Percentiles rank a stretch among this genome's conserved stretches.
These are phyloP conservation scores for Pseudotsuga menziesii DNA, from an alignment of 75 land plant genomes.

Conservation along the genomic window DNA sequence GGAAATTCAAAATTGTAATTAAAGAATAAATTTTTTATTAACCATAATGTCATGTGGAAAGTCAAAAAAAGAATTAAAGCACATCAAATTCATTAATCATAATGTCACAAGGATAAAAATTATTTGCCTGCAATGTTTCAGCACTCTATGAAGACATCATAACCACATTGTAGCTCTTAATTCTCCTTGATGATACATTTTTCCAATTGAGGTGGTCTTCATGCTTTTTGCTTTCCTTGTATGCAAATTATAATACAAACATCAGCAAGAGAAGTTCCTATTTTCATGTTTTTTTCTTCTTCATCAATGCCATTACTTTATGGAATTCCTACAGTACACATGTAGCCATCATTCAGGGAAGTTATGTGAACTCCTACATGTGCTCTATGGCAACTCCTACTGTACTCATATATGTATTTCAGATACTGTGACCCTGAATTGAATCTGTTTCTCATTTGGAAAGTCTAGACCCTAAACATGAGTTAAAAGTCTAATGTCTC, in stretches of 20 bases:
- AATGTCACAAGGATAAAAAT: background rate
- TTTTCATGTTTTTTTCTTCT: background rate
- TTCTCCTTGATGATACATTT: background rate
- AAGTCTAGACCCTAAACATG: background rate
- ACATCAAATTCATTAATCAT: background rate
- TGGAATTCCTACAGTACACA: background rate
- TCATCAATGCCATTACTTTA: background rate
- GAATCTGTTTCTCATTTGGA: background rate
- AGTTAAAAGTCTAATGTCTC: background rate
- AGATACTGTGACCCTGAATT: background rate
- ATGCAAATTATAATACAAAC: background rate
- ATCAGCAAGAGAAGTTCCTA: background rate
- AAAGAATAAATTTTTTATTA: background rate
- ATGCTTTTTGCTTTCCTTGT: background rate
- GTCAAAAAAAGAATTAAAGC: background rate
- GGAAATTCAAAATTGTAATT: background rate
- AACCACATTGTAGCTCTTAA: no score
- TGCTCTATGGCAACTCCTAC: background rate
- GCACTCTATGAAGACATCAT: background rate
- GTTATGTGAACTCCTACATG: background rate
- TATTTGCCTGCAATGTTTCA: background rate
- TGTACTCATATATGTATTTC: background rate
- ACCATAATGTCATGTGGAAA: background rate
- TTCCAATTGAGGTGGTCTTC: background rate
- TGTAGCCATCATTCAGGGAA: background rate